Evolutionary conservation across 805 yeast genomes (phyloP).

Genomic region (Helenozyma baotianmanensis): DNA sequence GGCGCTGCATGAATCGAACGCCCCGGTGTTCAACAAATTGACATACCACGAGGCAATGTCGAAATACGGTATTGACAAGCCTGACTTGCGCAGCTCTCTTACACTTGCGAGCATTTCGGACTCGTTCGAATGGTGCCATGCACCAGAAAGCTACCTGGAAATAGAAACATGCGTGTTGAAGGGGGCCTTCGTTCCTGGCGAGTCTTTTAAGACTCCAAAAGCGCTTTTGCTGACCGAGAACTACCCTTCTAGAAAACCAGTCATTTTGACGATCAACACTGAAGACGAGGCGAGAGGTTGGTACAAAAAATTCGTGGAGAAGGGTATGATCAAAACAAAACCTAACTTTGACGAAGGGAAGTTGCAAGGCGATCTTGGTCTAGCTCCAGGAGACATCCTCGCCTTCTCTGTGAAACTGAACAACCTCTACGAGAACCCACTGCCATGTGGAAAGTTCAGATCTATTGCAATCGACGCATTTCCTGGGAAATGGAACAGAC

Average conservation of each 20-base stretch:
- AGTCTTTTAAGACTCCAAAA: constrained; percentile 30
- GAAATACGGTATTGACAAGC: constrained; percentile 87
- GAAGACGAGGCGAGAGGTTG: constrained; percentile 39
- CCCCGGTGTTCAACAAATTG: constrained; percentile 34
- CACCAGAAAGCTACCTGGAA: constrained; percentile 51
- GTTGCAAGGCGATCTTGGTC: constrained; percentile 26
- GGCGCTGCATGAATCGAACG: constrained; percentile 8
- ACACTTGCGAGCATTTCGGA: constrained; percentile 46
- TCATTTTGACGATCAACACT: constrained; percentile 45
- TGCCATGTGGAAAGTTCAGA: constrained; percentile 85
- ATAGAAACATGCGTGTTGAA: constrained; percentile 70
- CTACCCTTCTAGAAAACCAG: constrained; percentile 58
- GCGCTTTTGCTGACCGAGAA: constrained; percentile 35
- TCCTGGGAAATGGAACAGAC: constrained; percentile 50
- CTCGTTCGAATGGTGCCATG: constrained; percentile 26
- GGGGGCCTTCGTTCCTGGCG: constrained; percentile 34
- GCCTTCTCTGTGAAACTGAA: constrained; percentile 73
- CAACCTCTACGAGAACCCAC: constrained; percentile 83
- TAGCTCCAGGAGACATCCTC: constrained; percentile 66
- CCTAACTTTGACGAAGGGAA: constrained; percentile 12
- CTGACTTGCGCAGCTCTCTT: constrained; percentile 71
- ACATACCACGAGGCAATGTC: constrained; percentile 66
- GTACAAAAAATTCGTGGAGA: constrained; percentile 37
- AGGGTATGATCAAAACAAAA: constrained; percentile 17
- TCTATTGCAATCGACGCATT: constrained; percentile 60